Conservation (phyloP, 192 early-diverging fungal species). For the Backusella westeae region DNA sequence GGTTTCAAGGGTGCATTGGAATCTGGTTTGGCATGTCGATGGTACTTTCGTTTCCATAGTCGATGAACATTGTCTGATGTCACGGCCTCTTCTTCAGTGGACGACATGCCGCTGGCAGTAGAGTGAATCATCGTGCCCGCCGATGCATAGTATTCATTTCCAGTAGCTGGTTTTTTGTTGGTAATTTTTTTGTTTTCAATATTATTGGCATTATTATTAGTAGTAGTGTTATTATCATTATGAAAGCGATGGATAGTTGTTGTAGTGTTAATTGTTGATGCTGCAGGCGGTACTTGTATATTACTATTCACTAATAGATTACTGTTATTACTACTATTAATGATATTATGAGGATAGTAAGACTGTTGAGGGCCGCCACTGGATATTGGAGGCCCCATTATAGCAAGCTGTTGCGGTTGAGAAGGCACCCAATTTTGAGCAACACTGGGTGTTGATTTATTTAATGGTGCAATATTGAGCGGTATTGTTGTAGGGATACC, state of each 20-base stretch:
- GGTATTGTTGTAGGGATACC: constrained; percentile 25
- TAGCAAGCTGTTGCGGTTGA: background rate
- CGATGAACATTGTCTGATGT: constrained; percentile 17
- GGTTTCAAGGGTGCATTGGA: constrained; percentile 46
- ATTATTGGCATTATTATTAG: background rate
- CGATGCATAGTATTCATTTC: constrained; percentile 9
- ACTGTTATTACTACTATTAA: background rate
- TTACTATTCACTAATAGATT: background rate
- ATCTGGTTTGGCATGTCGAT: constrained; percentile 47
- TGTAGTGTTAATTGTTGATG: background rate
- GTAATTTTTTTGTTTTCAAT: background rate
- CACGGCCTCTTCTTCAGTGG: constrained; percentile 32
- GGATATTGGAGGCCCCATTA: background rate
- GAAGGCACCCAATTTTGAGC: background rate
- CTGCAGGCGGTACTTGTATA: background rate
- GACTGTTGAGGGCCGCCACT: background rate
- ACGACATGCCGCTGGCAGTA: constrained; percentile 26
- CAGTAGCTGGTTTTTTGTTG: background rate
- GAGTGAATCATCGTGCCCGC: constrained; percentile 15
- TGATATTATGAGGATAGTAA: background rate
- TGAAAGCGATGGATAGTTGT: background rate
- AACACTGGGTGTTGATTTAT: background rate
- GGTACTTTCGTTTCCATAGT: constrained; percentile 40
- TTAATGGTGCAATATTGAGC: background rate
- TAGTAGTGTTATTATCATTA: background rate